Conservation (phyloP, 2,329 filamentous ascomycete species). For the Paraphaeosphaeria sporulosa region DNA sequence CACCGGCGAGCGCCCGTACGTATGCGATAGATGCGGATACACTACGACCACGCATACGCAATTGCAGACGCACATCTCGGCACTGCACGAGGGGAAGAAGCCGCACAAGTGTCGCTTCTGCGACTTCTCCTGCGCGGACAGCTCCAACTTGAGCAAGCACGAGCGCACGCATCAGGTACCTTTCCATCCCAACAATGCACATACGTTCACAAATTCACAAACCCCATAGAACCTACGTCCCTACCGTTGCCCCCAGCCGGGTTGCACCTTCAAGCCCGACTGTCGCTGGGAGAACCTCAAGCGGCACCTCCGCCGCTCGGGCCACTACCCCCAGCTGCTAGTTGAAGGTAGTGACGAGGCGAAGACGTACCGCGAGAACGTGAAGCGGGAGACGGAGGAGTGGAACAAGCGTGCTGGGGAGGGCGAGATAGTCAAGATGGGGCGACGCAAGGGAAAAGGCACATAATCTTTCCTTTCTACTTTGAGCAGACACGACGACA, state of each 20-base stretch:
- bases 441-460: constrained; percentile 30
- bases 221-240: constrained; percentile 40
- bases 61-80: constrained; percentile 48
- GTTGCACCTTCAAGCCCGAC: constrained; percentile 49
- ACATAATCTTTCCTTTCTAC: background rate
- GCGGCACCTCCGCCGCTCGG: constrained; percentile 46
- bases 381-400: constrained; percentile 43
- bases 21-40: constrained; percentile 47
- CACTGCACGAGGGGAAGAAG: constrained; percentile 47
- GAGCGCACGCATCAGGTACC: constrained; percentile 46
- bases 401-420: constrained; percentile 39
- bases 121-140: constrained; percentile 49
- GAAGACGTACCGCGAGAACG: constrained; percentile 43
- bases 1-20: constrained; percentile 46
- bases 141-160: constrained; percentile 48
- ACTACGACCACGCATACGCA: constrained; percentile 51
- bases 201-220: background rate
- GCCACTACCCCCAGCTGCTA: constrained; percentile 46
- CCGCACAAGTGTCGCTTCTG: constrained; percentile 49
- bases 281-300: constrained; percentile 51
- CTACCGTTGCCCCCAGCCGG: constrained; percentile 46
- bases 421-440: constrained; percentile 26
- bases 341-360: constrained; percentile 43
- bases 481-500: background rate
- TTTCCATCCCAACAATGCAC: background rate